These are phyloP conservation scores for Huiozyma naganishii DNA, from an alignment of 805 yeast genomes.

Conservation along the genomic window DNA sequence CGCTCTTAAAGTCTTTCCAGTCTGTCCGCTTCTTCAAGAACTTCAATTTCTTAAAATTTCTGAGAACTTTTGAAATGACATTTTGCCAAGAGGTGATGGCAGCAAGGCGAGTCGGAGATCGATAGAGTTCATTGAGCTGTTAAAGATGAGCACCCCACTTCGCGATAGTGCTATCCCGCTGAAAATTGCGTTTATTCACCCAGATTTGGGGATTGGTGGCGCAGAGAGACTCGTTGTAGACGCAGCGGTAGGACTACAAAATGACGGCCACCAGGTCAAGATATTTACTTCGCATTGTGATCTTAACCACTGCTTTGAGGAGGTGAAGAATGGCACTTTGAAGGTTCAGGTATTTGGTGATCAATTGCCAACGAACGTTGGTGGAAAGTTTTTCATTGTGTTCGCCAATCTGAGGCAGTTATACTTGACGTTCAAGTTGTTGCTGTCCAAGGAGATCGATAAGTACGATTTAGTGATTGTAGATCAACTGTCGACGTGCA, in stretches of 20 bases:
- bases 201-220: constrained; percentile 95
- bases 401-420: constrained; percentile 81
- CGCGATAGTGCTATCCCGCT: constrained; percentile 9
- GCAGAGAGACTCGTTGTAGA: constrained; percentile 97
- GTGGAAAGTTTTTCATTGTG: constrained; percentile 62
- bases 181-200: constrained; percentile 81
- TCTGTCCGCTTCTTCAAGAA: no score
- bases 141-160: no score
- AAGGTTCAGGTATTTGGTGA: constrained; percentile 73
- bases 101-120: no score
- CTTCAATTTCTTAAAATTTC: no score
- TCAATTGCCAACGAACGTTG: constrained; percentile 59
- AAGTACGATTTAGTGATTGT: constrained; percentile 65
- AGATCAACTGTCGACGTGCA: constrained; percentile 79
- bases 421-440: constrained; percentile 43
- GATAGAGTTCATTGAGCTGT: no score
- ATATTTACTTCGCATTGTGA: constrained; percentile 91
- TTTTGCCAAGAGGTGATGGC: no score
- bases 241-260: constrained; percentile 80
- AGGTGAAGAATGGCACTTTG: constrained; percentile 49
- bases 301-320: constrained; percentile 79
- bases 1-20: no score
- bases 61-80: no score
- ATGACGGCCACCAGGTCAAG: constrained; percentile 48
- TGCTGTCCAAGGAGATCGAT: constrained; percentile 34